Conservation (phyloP, 257 asterid genomes). For the Solanum bukasovii region DNA sequence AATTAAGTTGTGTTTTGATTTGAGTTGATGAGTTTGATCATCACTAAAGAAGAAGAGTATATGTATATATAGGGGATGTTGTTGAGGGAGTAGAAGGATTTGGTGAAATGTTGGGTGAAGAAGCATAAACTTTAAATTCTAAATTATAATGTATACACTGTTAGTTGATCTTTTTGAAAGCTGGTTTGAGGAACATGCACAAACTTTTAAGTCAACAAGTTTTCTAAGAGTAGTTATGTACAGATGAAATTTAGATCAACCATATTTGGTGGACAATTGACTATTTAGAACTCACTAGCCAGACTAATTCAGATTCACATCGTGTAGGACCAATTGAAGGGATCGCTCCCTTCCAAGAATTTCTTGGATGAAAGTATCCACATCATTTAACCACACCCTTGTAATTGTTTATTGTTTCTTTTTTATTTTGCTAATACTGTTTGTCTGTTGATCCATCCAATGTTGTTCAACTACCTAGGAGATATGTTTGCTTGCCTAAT, state of each 20-base stretch:
- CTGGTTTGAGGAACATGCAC: not conserved
- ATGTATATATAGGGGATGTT: not conserved
- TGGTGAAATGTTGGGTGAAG: not conserved
- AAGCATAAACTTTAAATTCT: not conserved
- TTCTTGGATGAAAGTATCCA: not conserved
- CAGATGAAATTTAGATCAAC: not conserved
- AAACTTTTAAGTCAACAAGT: not conserved
- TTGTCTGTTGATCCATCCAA: not conserved
- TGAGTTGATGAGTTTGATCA: not conserved
- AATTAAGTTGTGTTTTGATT: not conserved
- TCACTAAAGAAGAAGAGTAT: too few species aligned
- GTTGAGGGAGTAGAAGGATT: not conserved
- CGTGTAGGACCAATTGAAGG: not conserved
- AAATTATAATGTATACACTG: not conserved
- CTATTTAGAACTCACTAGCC: not conserved
- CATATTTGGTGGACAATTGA: not conserved
- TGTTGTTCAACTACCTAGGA: not conserved
- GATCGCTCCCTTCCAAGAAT: not conserved
- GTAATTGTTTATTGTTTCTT: not conserved
- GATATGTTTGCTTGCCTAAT: not conserved
- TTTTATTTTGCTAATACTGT: not conserved
- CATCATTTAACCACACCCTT: not conserved
- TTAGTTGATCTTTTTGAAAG: not conserved
- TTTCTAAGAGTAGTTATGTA: not conserved
- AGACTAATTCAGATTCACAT: not conserved